Evolutionary conservation across 148 eudicot genomes (phyloP).

Genomic region (Vaccinium myrtillus): DNA sequence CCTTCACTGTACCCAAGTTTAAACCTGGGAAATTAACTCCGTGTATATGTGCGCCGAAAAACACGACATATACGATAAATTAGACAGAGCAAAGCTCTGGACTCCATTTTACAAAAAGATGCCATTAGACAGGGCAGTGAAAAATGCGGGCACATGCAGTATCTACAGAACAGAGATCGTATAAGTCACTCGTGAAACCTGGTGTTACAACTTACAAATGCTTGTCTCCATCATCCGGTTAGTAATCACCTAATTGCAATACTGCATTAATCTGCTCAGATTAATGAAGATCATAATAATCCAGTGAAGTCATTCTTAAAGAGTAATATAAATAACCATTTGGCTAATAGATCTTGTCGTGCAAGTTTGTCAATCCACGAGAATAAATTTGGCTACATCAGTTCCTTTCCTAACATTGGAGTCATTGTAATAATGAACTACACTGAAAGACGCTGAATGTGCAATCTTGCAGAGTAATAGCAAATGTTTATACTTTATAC

Average conservation of each 20-base stretch:
- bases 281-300: background rate
- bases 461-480: background rate
- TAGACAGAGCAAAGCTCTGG: background rate
- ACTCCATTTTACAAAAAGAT: too few species aligned
- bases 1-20: background rate
- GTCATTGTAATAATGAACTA: slow-evolving; percentile 1
- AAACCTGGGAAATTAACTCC: background rate
- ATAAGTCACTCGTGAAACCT: background rate
- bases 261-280: background rate
- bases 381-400: slow-evolving; percentile 7
- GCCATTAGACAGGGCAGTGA: too few species aligned
- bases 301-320: background rate
- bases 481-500: background rate
- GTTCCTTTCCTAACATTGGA: background rate
- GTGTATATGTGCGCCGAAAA: background rate
- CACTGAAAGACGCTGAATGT: background rate
- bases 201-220: background rate
- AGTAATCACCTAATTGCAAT: background rate
- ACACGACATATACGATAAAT: background rate
- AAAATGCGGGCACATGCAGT: too few species aligned
- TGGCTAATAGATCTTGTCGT: background rate
- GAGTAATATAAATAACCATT: background rate
- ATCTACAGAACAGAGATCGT: too few species aligned
- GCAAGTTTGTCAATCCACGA: background rate
- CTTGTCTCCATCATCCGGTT: background rate